phyloP scores from a whole-genome alignment of 306 rosid species.

The Erythrophleum fordii region DNA sequence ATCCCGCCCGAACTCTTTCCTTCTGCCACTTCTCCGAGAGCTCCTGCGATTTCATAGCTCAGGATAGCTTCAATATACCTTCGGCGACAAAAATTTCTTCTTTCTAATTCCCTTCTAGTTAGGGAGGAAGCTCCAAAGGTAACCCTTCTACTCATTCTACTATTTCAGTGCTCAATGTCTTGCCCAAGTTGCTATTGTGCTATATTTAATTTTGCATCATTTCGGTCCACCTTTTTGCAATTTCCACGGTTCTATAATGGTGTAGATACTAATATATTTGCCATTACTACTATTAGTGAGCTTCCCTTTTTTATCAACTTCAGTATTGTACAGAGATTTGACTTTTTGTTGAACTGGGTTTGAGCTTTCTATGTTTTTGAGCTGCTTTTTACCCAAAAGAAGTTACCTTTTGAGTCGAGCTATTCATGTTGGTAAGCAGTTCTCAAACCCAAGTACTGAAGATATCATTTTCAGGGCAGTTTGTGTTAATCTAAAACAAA shows the following conservation, averaged over 20 bases:
- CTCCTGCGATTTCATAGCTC: not conserved
- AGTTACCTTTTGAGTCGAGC: constrained; percentile 30
- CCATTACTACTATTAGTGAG: not conserved
- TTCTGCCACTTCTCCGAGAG: not conserved
- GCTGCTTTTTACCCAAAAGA: constrained; percentile 34
- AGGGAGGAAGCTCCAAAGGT: not conserved
- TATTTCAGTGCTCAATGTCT: not conserved
- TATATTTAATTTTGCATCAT: no score
- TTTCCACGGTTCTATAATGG: not conserved
- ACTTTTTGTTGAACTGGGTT: constrained; percentile 41
- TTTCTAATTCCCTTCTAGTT: not conserved
- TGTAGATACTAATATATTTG: not conserved
- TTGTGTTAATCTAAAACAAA: constrained; percentile 55
- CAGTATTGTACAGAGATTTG: constrained; percentile 2
- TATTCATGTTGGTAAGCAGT: constrained; percentile 46
- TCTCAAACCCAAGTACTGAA: constrained; percentile 49
- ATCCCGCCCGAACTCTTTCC: not conserved
- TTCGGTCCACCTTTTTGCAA: not conserved
- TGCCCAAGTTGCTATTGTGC: not conserved
- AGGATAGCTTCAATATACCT: not conserved
- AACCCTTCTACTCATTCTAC: not conserved
- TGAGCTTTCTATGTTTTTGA: constrained; percentile 39
- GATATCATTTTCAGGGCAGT: constrained; percentile 56
- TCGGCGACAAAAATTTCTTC: no score
- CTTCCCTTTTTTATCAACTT: not conserved